Conservation (phyloP, 2,329 filamentous ascomycete species). For the Colletotrichum siamense region DNA sequence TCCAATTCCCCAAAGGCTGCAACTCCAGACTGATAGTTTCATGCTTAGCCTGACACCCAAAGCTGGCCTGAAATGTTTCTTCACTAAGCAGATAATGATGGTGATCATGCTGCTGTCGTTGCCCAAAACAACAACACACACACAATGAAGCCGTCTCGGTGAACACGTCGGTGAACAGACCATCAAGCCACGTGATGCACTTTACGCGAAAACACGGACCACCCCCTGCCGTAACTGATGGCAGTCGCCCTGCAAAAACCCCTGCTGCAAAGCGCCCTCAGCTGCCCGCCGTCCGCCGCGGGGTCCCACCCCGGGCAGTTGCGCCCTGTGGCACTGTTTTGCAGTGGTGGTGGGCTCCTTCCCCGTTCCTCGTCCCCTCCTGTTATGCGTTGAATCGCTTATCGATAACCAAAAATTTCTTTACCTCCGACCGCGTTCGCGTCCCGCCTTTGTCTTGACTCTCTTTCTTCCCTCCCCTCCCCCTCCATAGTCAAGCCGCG, state of each 20-base stretch:
- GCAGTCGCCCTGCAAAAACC: neutral
- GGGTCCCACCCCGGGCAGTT: neutral
- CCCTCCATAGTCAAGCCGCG: constrained; percentile 10
- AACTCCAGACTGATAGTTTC: neutral
- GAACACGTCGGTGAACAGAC: neutral
- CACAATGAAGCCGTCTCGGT: neutral
- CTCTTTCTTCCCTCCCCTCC: constrained; percentile 22
- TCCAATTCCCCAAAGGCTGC: neutral
- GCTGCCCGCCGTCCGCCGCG: neutral
- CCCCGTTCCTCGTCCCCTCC: neutral
- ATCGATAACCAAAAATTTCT: constrained; percentile 24
- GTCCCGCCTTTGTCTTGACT: constrained; percentile 15
- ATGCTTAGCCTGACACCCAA: neutral
- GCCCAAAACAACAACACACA: neutral
- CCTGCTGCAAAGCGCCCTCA: neutral
- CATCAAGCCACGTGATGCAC: neutral
- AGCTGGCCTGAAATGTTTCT: neutral
- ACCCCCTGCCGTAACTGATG: neutral
- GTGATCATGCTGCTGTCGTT: neutral
- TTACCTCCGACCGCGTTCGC: constrained; percentile 22
- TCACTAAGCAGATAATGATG: too few species aligned
- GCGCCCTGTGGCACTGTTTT: neutral
- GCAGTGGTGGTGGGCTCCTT: neutral
- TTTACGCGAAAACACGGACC: neutral
- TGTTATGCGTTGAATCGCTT: constrained; percentile 8